These are phyloP conservation scores for Oryza punctata DNA, from an alignment of 176 grass and related monocot species.

Conservation along the genomic window DNA sequence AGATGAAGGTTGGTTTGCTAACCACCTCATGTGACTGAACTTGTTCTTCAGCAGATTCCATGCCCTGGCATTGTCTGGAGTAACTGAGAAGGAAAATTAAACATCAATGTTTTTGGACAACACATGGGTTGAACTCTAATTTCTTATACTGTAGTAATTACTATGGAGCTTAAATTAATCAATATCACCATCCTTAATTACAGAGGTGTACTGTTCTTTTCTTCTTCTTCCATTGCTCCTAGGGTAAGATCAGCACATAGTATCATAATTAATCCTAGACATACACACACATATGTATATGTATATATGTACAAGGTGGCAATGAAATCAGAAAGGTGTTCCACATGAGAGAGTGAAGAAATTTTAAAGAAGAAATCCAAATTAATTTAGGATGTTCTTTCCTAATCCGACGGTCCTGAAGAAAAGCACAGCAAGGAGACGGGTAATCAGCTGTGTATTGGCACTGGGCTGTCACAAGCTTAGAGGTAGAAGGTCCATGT, in stretches of 20 bases:
- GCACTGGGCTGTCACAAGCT: background rate
- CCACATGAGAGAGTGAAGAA: background rate
- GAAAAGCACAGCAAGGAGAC: background rate
- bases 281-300: too few species aligned
- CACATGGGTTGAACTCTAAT: background rate
- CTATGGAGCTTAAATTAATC: background rate
- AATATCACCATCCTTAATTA: background rate
- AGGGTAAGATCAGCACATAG: background rate
- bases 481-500: background rate
- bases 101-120: background rate
- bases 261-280: background rate
- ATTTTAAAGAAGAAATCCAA: background rate
- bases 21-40: slow-evolving; percentile 34
- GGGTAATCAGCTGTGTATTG: background rate
- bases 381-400: background rate
- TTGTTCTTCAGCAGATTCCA: slow-evolving; percentile 29
- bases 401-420: background rate
- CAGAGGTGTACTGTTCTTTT: background rate
- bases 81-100: background rate
- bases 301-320: background rate
- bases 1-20: slow-evolving; percentile 15
- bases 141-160: background rate
- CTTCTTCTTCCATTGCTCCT: background rate
- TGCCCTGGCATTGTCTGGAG: background rate
- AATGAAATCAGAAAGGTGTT: background rate